Evolutionary conservation across 2,329 filamentous ascomycete genomes (phyloP).

Genomic region (Emergomyces africanus): DNA sequence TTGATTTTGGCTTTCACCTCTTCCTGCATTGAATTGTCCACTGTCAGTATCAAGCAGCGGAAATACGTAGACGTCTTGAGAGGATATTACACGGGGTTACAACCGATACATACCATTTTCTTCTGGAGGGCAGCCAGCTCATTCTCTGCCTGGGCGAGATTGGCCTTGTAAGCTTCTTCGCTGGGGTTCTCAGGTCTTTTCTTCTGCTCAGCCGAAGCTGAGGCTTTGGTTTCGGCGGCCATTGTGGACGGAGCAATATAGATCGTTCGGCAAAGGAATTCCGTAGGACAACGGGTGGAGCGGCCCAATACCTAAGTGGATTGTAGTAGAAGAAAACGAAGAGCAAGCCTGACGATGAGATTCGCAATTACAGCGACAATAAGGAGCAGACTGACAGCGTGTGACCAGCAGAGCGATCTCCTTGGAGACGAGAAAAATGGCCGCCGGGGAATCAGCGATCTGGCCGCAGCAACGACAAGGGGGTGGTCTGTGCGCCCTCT

Average conservation of each 20-base stretch:
- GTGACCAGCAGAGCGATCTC: background rate
- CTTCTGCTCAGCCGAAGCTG: constrained; percentile 25
- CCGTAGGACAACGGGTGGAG: background rate
- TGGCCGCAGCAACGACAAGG: constrained; percentile 7
- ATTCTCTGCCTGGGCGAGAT: constrained; percentile 72
- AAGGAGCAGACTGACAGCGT: background rate
- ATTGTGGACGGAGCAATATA: constrained; percentile 14
- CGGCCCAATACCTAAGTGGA: background rate
- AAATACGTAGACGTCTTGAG: background rate
- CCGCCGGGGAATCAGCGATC: constrained; percentile 10
- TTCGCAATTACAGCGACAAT: background rate
- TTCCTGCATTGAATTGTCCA: constrained; percentile 47
- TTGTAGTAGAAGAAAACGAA: background rate
- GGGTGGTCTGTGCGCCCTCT: constrained; percentile 19
- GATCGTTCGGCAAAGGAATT: background rate
- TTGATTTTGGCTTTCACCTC: constrained; percentile 82
- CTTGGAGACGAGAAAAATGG: background rate
- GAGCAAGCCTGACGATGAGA: background rate
- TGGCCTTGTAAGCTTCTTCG: constrained; percentile 69
- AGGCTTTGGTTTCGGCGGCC: constrained; percentile 19
- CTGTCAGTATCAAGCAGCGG: background rate
- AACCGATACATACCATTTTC: constrained; percentile 42
- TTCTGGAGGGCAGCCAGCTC: constrained; percentile 68
- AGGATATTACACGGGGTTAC: background rate
- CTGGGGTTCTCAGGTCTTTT: constrained; percentile 74